These are phyloP conservation scores for Quercus engelmannii DNA, from an alignment of 306 rosid species.

Conservation along the genomic window DNA sequence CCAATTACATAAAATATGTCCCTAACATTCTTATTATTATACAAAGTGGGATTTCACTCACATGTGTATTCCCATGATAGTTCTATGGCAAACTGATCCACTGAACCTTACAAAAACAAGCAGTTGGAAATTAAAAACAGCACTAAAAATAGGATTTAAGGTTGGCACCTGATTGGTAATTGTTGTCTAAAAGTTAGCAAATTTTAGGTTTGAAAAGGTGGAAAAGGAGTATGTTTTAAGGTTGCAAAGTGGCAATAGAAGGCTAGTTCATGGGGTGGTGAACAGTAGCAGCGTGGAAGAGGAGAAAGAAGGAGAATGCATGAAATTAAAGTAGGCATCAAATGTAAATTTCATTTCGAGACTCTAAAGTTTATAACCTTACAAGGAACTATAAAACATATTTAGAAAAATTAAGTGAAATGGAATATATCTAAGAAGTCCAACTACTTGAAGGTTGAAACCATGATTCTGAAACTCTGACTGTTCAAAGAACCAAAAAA, in stretches of 20 bases:
- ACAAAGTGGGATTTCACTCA: too few species aligned
- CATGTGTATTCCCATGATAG: not conserved
- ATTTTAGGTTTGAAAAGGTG: not conserved
- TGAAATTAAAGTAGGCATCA: not conserved
- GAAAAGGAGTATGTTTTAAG: not conserved
- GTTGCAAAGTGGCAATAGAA: not conserved
- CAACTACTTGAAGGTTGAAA: too few species aligned
- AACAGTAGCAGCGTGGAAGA: not conserved
- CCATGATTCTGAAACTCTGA: too few species aligned
- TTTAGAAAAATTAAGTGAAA: too few species aligned
- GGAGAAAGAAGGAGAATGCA: not conserved
- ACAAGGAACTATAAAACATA: too few species aligned
- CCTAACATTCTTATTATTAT: too few species aligned
- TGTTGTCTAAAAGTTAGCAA: not conserved
- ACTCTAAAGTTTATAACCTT: too few species aligned
- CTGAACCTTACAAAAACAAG: not conserved
- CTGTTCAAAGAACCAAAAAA: too few species aligned
- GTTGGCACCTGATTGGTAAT: not conserved
- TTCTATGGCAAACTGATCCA: not conserved
- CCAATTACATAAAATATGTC: too few species aligned
- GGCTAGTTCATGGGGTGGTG: not conserved
- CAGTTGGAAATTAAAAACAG: not conserved
- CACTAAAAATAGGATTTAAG: not conserved
- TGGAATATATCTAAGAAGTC: too few species aligned
- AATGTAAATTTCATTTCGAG: too few species aligned